phyloP scores from a whole-genome alignment of 179 eudicot species.

The Dionaea muscipula region DNA sequence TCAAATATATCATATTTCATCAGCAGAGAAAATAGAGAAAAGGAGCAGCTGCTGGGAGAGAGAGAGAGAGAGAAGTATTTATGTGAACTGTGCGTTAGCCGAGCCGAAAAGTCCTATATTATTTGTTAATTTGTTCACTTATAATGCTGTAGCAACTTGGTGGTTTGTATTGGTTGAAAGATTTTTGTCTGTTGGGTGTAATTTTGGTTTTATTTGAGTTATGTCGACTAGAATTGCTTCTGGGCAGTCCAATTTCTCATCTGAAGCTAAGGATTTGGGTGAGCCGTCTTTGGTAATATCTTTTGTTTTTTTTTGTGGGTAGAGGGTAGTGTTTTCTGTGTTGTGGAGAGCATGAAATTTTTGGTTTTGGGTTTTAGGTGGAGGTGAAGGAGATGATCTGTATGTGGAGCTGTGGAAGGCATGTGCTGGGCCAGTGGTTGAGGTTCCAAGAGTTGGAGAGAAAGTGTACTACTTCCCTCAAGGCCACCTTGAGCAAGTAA shows the following conservation, averaged over 20 bases:
- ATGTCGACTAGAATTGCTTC: constrained; percentile 16
- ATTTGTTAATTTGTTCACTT: background rate
- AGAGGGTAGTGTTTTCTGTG: constrained; percentile 1
- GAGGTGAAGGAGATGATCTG: constrained; percentile 27
- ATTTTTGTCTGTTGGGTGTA: background rate
- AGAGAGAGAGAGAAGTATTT: background rate
- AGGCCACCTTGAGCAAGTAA: constrained; percentile 92
- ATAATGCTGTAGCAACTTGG: background rate
- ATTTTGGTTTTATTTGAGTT: background rate
- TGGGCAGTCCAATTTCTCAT: constrained; percentile 16
- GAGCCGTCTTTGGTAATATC: background rate
- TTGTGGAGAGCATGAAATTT: background rate
- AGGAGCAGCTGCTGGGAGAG: no score
- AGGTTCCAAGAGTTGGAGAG: constrained; percentile 48
- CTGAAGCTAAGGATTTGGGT: constrained; percentile 19
- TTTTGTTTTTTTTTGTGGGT: constrained; percentile 1
- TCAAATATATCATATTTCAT: background rate
- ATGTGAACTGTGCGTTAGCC: background rate
- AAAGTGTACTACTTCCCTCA: constrained; percentile 84
- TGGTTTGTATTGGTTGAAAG: background rate
- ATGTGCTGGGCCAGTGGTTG: constrained; percentile 91
- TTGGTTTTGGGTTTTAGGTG: constrained; percentile 3
- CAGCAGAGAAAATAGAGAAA: no score
- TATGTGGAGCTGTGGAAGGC: constrained; percentile 74
- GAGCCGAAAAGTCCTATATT: background rate